These are phyloP conservation scores for Phalaenopsis hybrid DNA, from an alignment of 116 monocot species.

Conservation along the genomic window DNA sequence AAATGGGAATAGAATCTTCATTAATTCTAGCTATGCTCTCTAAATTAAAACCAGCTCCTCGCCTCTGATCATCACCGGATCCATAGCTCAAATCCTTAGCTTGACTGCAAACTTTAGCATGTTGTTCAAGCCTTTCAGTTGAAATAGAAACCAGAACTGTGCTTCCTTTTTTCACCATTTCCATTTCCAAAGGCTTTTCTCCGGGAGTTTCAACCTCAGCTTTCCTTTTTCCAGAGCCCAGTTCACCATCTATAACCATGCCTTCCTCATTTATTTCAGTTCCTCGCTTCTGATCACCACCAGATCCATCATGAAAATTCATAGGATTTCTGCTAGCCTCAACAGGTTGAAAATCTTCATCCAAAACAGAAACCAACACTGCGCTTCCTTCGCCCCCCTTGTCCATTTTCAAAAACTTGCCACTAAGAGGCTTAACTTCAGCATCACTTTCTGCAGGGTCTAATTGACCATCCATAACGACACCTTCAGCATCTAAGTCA, in stretches of 20 bases:
- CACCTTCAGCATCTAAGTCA: background rate
- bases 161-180: background rate
- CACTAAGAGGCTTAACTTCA: background rate
- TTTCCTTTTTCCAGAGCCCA: background rate
- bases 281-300: background rate
- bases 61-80: background rate
- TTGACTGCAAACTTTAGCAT: background rate
- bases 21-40: background rate
- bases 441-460: background rate
- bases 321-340: background rate
- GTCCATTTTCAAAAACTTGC: background rate
- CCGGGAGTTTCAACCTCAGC: background rate
- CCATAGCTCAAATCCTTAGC: background rate
- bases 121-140: background rate
- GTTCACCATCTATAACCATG: background rate
- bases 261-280: conserved; percentile 3
- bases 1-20: background rate
- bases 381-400: background rate
- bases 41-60: background rate
- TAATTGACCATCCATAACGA: background rate
- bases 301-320: background rate
- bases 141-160: background rate
- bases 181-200: background rate
- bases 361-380: background rate
- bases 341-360: background rate